Evolutionary conservation across 2,329 filamentous ascomycete species (phyloP).

Genomic region (Colletotrichum tamarilloi): DNA sequence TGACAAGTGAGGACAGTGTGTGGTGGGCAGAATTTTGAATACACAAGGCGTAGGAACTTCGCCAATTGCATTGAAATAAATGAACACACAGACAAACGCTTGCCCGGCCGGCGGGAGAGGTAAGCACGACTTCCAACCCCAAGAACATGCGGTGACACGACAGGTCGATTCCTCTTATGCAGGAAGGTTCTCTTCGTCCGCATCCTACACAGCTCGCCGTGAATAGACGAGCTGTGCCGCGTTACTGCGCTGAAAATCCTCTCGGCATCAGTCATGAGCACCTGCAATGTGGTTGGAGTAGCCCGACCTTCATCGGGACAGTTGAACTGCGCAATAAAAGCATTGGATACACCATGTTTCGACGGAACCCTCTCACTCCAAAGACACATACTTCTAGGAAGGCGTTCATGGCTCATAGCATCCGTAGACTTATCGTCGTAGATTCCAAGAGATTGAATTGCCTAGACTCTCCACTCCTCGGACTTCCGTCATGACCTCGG

Average conservation of each 20-base stretch:
- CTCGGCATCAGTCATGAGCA: neutral
- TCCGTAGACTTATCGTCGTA: neutral
- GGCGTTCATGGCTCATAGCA: neutral
- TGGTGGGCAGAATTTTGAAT: neutral
- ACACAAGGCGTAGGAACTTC: too few relatives aligned
- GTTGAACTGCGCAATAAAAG: too few relatives aligned
- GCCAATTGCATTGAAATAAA: too few relatives aligned
- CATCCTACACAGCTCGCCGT: neutral
- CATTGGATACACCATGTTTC: too few relatives aligned
- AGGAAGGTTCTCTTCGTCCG: neutral
- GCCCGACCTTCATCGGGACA: too few relatives aligned
- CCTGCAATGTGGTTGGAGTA: neutral
- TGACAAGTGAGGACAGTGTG: too few relatives aligned
- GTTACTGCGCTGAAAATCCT: neutral
- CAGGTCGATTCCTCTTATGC: neutral
- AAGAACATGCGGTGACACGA: neutral
- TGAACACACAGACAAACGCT: neutral
- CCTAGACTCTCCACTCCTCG: neutral
- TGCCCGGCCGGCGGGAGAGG: too few relatives aligned
- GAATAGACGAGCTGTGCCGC: neutral
- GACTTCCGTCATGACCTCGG: conserved; percentile 20
- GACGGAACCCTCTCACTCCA: neutral
- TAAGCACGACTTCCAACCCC: neutral
- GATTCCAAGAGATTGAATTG: neutral
- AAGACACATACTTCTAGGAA: neutral